Evolutionary conservation across 768 basidiomycete species (phyloP), one percentile per base, ranked within the genome.

Genomic region (Cystobasidium ongulense): DNA sequence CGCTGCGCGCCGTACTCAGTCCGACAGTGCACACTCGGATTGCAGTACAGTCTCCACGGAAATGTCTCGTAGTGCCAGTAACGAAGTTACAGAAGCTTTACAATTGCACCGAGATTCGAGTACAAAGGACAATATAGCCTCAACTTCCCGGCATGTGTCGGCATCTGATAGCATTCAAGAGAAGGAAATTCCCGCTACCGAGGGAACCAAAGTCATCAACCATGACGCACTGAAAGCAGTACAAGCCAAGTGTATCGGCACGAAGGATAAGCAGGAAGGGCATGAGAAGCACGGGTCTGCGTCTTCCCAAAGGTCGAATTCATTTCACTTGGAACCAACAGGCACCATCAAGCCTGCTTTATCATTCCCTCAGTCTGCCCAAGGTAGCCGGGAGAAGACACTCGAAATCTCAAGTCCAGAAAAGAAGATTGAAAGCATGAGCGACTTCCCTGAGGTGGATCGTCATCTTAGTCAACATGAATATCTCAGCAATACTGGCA

Each of bases 1-100:
- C 38, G 68, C 68, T 4, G 68, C 68, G 18, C 68, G 68, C n/a
- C 68, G 68, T 21, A 71, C 52, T 3, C 68, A 54, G 35, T 71
- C 68, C 18, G 68, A 71, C 7, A 52, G 68, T 8, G 36, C 33
- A 38, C 36, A 59, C n/a, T 57, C 53, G 17, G 52, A 46, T 36
- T 13, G 35, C 2, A 54, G 53, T 21, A 10, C 53, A 36, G 29
- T n/a, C 4, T 68, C 66, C 8, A 68, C 50, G 39, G 54, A 59
- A 2, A 71, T 71, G 68, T 71, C 68, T 10, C 13, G 68, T 13
- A 59, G 54, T 54, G 54, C 39, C 2, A 67, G 43, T 53, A 54
- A 27, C 31, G 50, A 67, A 2, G 65, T 33, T 67, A 67, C n/a
- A 4, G 43, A 52, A 36, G 33, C 33, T 11, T 18, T 27, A 29